These are phyloP conservation scores for Fusarium sp. DNA, from an alignment of 2,329 filamentous ascomycete species.

Conservation along the genomic window DNA sequence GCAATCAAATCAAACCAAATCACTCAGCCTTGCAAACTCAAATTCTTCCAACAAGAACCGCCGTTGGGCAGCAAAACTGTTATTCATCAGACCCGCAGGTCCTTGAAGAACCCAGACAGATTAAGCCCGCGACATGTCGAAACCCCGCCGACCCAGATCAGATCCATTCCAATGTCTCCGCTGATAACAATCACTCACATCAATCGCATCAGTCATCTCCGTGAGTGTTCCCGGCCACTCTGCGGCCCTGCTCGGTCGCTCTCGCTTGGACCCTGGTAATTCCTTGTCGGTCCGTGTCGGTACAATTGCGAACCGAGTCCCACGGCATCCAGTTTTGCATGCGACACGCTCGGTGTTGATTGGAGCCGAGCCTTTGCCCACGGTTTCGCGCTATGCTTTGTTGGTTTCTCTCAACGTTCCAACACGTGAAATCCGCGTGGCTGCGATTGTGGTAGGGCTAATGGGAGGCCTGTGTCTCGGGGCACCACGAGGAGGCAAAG, in stretches of 20 bases:
- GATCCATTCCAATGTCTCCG: conserved; percentile 19
- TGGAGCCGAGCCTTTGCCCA: conserved; percentile 8
- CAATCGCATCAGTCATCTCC: conserved; percentile 1
- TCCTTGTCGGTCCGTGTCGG: conserved; percentile 24
- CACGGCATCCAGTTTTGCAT: not conserved
- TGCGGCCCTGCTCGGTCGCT: conserved; percentile 34
- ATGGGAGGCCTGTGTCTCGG: conserved; percentile 8
- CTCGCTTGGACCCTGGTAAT: not conserved
- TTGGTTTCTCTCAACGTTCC: not conserved
- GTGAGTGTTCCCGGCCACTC: conserved; percentile 22
- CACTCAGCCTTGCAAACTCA: conserved; percentile 32
- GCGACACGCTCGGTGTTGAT: conserved; percentile 7
- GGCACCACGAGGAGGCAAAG: conserved; percentile 28
- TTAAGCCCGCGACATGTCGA: not conserved
- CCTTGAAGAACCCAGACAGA: conserved; percentile 18
- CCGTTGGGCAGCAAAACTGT: conserved; percentile 32
- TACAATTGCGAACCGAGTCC: not conserved
- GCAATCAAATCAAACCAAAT: conserved; percentile 3
- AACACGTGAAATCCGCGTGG: conserved; percentile 36
- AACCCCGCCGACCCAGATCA: conserved; percentile 15
- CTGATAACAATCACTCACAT: conserved; percentile 22
- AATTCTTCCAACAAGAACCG: conserved; percentile 22
- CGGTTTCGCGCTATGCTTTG: conserved; percentile 3
- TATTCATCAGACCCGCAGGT: conserved; percentile 29
- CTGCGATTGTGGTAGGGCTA: not conserved